phyloP scores from a whole-genome alignment of 345 rosid genomes.

The Rhodamnia argentea region DNA sequence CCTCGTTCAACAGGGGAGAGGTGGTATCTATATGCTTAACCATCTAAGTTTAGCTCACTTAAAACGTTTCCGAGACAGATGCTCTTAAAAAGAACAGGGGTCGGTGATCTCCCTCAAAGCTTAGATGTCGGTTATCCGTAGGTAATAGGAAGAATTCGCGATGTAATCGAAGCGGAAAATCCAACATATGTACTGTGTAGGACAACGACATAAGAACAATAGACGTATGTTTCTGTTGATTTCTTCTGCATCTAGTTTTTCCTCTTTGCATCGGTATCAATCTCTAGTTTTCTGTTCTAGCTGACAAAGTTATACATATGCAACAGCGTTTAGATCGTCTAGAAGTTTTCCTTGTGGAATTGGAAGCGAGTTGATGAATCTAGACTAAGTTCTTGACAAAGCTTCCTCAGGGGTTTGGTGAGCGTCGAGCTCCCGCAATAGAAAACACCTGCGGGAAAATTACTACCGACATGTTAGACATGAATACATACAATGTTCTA shows the following conservation, averaged over 20 bases:
- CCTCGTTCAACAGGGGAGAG: not conserved
- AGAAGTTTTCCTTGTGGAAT: conserved; percentile 90
- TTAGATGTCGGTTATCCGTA: not conserved
- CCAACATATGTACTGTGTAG: not conserved
- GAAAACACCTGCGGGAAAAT: conserved; percentile 63
- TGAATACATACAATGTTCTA: not conserved
- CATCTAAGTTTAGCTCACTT: not conserved
- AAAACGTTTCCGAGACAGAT: not conserved
- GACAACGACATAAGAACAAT: not conserved
- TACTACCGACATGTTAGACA: not conserved
- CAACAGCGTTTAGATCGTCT: not conserved
- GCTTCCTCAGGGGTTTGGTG: conserved; percentile 39
- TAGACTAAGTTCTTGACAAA: conserved; percentile 65
- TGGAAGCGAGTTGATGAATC: conserved; percentile 66
- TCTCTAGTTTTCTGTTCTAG: not conserved
- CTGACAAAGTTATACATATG: not conserved
- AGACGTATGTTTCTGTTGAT: not conserved
- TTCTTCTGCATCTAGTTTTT: not conserved
- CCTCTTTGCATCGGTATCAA: not conserved
- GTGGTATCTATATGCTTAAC: not conserved
- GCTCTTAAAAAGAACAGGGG: not conserved
- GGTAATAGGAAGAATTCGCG: not conserved
- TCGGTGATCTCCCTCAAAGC: not conserved
- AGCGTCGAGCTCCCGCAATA: conserved; percentile 79
- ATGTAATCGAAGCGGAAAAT: not conserved